Evolutionary conservation across 257 asterid species (phyloP).

Genomic region (Solanum neorickii): DNA sequence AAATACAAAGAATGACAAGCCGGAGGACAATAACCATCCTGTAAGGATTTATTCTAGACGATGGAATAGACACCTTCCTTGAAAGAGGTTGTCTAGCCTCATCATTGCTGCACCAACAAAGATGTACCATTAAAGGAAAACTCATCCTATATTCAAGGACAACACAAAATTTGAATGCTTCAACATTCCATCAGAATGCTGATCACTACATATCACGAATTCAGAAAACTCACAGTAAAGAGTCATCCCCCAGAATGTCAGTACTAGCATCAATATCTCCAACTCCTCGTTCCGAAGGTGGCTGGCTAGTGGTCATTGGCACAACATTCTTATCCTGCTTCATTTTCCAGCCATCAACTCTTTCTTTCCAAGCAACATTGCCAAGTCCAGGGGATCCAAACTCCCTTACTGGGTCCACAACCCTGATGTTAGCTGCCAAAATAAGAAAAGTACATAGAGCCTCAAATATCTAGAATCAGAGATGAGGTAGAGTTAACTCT

Average conservation of each 20-base stretch:
- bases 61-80: conserved; percentile 94
- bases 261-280: conserved; percentile 92
- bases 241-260: conserved; percentile 78
- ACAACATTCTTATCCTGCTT: conserved; percentile 83
- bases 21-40: conserved; percentile 94
- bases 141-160: neutral
- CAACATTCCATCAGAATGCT: neutral
- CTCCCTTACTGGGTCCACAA: conserved; percentile 87
- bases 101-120: conserved; percentile 64
- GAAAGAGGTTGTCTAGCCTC: conserved; percentile 98
- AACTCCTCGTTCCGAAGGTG: conserved; percentile 85
- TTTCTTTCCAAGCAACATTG: conserved; percentile 99
- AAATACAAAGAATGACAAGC: conserved; percentile 69
- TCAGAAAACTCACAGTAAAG: conserved; percentile 57
- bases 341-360: conserved; percentile 97
- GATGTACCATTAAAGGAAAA: neutral
- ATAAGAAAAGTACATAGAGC: neutral
- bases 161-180: neutral
- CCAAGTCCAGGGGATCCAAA: conserved; percentile 92
- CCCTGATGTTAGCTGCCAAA: conserved; percentile 60
- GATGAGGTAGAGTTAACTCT: neutral
- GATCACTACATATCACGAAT: neutral
- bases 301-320: conserved; percentile 74
- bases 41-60: conserved; percentile 95
- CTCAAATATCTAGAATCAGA: conserved; percentile 6